These are phyloP conservation scores for Barnettozyma hawaiiensis DNA, from an alignment of 1,139 yeast genomes.

Conservation along the genomic window DNA sequence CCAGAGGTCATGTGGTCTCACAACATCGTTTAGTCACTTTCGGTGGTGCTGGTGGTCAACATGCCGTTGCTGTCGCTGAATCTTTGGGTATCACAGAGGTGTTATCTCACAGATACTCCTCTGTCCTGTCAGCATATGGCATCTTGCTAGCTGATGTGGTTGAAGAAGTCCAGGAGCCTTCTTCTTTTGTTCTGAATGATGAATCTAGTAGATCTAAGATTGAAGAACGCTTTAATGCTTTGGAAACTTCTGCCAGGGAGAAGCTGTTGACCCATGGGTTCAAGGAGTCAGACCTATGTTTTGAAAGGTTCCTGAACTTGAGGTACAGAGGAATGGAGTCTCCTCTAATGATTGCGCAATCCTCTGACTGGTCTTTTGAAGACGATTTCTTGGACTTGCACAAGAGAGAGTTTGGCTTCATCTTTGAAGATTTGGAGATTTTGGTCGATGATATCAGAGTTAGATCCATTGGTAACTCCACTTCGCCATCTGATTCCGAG, in stretches of 20 bases:
- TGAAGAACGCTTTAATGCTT: conserved; percentile 31
- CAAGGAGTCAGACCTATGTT: conserved; percentile 30
- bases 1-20: conserved; percentile 43
- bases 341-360: conserved; percentile 57
- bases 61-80: conserved; percentile 47
- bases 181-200: conserved; percentile 33
- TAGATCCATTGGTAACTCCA: conserved; percentile 52
- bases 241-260: conserved; percentile 21
- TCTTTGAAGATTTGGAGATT: conserved; percentile 50
- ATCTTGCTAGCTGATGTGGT: conserved; percentile 53
- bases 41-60: conserved; percentile 61
- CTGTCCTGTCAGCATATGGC: conserved; percentile 52
- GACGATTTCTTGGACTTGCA: conserved; percentile 46
- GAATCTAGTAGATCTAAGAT: conserved; percentile 23
- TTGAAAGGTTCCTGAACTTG: conserved; percentile 68
- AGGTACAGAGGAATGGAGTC: conserved; percentile 88
- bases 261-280: conserved; percentile 46
- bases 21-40: conserved; percentile 46
- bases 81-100: conserved; percentile 42
- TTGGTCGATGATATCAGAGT: conserved; percentile 82
- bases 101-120: conserved; percentile 46
- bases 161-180: conserved; percentile 62
- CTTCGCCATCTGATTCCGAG: conserved; percentile 17
- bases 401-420: conserved; percentile 65
- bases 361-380: conserved; percentile 29